A percentile compares a stretch with the other conserved stretches of the same genome.
phyloP scores from a whole-genome alignment of 1,284 basidiomycete species.

The Xerocomus tenax region DNA sequence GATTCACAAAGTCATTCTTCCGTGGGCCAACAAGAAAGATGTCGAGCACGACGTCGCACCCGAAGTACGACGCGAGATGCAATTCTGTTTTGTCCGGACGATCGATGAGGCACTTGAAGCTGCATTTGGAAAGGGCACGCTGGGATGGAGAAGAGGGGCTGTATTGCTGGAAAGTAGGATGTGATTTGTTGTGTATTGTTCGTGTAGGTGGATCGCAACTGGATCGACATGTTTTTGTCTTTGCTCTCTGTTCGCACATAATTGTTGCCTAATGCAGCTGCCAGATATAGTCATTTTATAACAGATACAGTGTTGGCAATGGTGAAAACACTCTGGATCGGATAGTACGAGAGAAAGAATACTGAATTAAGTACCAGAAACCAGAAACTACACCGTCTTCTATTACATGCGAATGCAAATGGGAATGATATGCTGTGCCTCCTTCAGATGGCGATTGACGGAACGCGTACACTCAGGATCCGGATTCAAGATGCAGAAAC shows the following conservation, averaged over 20 bases:
- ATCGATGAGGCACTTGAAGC: conserved; percentile 73
- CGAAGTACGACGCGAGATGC: conserved; percentile 63
- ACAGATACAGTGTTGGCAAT: conserved; percentile 21
- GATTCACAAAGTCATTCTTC: conserved; percentile 73
- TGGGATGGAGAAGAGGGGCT: conserved; percentile 49
- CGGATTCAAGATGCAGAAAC: conserved; percentile 18
- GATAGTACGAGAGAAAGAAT: conserved; percentile 8
- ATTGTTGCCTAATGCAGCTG: conserved; percentile 2
- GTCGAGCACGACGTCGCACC: conserved; percentile 74
- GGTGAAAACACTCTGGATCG: conserved; percentile 10
- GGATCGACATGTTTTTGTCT: background rate
- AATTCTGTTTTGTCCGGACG: conserved; percentile 72
- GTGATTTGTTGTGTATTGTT: conserved; percentile 19
- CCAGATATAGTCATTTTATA: conserved; percentile 11
- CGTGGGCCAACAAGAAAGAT: conserved; percentile 75
- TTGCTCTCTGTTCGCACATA: background rate
- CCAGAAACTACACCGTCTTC: conserved; percentile 28
- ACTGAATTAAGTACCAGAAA: conserved; percentile 26
- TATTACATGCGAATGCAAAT: conserved; percentile 39
- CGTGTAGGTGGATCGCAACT: background rate
- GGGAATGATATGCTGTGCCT: conserved; percentile 46
- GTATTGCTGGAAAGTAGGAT: conserved; percentile 51
- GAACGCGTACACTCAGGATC: conserved; percentile 23
- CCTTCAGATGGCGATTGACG: conserved; percentile 49
- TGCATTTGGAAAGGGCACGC: conserved; percentile 61